Evolutionary conservation across 352 stramenopile genomes (phyloP), one percentile per base, ranked within the genome.

Genomic region (Globisporangium takayamanum): DNA sequence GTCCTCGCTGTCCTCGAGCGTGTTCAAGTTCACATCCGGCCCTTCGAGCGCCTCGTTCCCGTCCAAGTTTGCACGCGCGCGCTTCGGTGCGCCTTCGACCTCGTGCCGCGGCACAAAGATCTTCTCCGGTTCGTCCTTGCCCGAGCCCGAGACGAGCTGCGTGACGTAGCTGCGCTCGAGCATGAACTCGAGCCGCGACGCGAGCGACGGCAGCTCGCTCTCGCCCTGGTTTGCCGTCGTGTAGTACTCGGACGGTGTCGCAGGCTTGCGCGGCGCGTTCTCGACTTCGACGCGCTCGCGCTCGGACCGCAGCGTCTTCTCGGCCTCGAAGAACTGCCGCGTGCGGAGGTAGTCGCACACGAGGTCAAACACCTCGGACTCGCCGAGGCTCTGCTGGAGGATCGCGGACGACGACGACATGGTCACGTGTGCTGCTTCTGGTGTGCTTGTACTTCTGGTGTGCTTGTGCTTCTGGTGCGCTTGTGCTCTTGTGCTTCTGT

Each of bases 341-440:
- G 84, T 92, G 60, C 84, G 84, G 54, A 94, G 67, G 68, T 94
- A 94, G 68, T 94, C 84, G 64, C 84, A 94, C 12, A 94, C 84
- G 56, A 94, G 80, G 60, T 94, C 84, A 57, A 94, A 94, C 18
- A 94, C 84, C 69, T 94, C 84, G 3, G 82, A 79, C 61, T 94
- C 84, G 50, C 84, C 84, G 10, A 94, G 63, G 53, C 69, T 88
- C 66, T 94, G 84, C 67, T 92, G 84, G 36, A 91, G 64, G 48
- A 77, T 76, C 0, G 77, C 62, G 16, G 73, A 83, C 22, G 79
- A 88, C 5, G 79, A 88, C 26, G 78, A 77, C 66, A 81, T 79
- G 41, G 49, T 62, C 46, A 37, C 37, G 49, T 42, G 30, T 25
- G 55, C 36, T 18, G 26, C 15, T 22, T 22, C 22, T 22, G 22